Evolutionary conservation across 805 yeast genomes (phyloP).

Genomic region (Barnettozyma vustinii): DNA sequence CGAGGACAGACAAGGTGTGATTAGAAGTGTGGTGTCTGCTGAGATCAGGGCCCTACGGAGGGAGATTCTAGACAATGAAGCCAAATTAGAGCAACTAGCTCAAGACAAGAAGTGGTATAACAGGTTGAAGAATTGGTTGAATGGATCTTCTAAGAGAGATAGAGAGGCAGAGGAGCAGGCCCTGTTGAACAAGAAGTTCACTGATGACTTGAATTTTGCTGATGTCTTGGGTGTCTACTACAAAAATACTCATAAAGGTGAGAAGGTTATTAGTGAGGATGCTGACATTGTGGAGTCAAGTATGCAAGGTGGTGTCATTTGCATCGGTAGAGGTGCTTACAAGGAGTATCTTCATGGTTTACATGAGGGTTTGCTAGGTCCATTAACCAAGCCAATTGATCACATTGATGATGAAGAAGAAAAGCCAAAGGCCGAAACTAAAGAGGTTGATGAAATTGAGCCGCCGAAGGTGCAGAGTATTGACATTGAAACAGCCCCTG

Average conservation of each 20-base stretch:
- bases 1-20: conserved; percentile 85
- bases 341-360: conserved; percentile 88
- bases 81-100: conserved; percentile 16
- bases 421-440: conserved; percentile 1
- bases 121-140: conserved; percentile 11
- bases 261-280: conserved; percentile 37
- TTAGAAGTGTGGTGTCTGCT: conserved; percentile 76
- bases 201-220: conserved; percentile 32
- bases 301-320: conserved; percentile 77
- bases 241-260: conserved; percentile 23
- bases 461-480: conserved; percentile 8
- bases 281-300: conserved; percentile 38
- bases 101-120: conserved; percentile 18
- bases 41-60: conserved; percentile 68
- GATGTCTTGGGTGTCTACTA: conserved; percentile 57
- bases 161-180: conserved; percentile 15
- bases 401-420: conserved; percentile 14
- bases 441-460: conserved; percentile 7
- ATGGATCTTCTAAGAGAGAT: conserved; percentile 5
- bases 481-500: not conserved
- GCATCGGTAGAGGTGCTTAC: conserved; percentile 93
- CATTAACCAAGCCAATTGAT: conserved; percentile 52
- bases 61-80: conserved; percentile 30
- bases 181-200: conserved; percentile 19
- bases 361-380: conserved; percentile 94